Conservation (phyloP, 176 grass and related monocot genomes). For the Carex parvula region DNA sequence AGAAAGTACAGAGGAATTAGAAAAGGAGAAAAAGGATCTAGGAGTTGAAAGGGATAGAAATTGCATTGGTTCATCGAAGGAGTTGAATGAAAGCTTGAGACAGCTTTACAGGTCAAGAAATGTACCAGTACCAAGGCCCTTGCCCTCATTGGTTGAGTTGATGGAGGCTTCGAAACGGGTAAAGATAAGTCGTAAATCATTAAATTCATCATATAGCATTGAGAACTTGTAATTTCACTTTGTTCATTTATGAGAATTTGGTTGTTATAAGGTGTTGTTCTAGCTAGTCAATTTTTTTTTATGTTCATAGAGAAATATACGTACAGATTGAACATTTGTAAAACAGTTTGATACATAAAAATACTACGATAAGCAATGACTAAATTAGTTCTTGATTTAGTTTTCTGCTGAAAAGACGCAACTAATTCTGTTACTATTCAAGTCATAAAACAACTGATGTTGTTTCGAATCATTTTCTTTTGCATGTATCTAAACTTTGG, state of each 20-base stretch:
- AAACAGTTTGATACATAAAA: background rate
- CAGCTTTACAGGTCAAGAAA: conserved; percentile 80
- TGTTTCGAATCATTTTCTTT: background rate
- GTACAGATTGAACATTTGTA: background rate
- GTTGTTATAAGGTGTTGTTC: background rate
- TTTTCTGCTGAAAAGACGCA: background rate
- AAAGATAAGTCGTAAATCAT: conserved; percentile 34
- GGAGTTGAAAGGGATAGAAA: background rate
- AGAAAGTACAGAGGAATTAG: background rate
- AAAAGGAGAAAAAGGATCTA: background rate
- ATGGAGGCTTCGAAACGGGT: conserved; percentile 57
- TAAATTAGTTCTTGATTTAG: background rate
- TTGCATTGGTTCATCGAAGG: conserved; percentile 47
- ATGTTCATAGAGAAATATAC: background rate
- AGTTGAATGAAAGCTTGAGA: conserved; percentile 73
- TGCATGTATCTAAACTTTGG: background rate
- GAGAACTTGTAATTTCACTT: background rate
- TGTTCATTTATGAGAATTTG: background rate
- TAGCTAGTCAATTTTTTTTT: conserved; percentile 8
- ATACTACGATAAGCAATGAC: background rate
- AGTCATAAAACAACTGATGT: background rate
- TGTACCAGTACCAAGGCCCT: conserved; percentile 66
- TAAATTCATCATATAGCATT: conserved; percentile 36
- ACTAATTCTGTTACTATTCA: background rate
- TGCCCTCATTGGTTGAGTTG: conserved; percentile 59